A percentile compares a stretch with the other conserved stretches of the same genome.
These are phyloP conservation scores for Thermoascus crustaceus DNA, from an alignment of 2,329 filamentous ascomycete genomes.

Conservation along the genomic window DNA sequence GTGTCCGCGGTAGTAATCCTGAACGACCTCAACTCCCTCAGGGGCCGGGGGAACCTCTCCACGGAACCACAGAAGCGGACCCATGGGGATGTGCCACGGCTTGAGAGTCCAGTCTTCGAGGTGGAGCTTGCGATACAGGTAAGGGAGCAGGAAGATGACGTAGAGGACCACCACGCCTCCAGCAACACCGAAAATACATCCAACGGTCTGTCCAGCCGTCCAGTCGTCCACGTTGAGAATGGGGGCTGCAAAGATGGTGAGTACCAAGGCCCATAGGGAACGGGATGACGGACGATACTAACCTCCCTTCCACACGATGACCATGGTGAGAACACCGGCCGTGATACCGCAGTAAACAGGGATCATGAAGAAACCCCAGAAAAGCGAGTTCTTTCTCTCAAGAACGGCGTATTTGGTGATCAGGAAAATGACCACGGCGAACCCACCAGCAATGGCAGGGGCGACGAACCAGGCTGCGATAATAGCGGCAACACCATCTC, in stretches of 20 bases:
- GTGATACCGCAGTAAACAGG: no score
- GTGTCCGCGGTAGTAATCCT: slow-evolving; percentile 51
- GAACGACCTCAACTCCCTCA: slow-evolving; percentile 54
- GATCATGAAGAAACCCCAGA: no score
- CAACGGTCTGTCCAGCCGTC: slow-evolving; percentile 57
- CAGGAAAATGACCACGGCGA: no score
- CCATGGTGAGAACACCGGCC: slow-evolving; percentile 64
- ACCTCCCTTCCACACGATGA: slow-evolving; percentile 67
- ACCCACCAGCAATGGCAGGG: no score
- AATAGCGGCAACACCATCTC: no score
- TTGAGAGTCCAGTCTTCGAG: slow-evolving; percentile 59
- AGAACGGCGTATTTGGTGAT: no score
- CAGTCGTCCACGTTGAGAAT: slow-evolving; percentile 58
- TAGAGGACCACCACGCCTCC: slow-evolving; percentile 52
- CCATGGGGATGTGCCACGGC: slow-evolving; percentile 54
- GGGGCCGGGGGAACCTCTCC: slow-evolving; percentile 45
- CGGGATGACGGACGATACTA: no score
- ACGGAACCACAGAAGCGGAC: slow-evolving; percentile 58
- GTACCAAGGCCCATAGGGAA: no score
- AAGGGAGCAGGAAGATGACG: slow-evolving; percentile 66
- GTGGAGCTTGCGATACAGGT: slow-evolving; percentile 57
- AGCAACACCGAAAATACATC: slow-evolving; percentile 58
- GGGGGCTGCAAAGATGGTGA: no score
- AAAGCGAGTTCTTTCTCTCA: no score
- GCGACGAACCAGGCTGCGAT: no score